A percentile compares a stretch with the other conserved stretches of the same genome.
Evolutionary conservation across 805 yeast genomes (phyloP).

Genomic region (Metschnikowia picachoensis): DNA sequence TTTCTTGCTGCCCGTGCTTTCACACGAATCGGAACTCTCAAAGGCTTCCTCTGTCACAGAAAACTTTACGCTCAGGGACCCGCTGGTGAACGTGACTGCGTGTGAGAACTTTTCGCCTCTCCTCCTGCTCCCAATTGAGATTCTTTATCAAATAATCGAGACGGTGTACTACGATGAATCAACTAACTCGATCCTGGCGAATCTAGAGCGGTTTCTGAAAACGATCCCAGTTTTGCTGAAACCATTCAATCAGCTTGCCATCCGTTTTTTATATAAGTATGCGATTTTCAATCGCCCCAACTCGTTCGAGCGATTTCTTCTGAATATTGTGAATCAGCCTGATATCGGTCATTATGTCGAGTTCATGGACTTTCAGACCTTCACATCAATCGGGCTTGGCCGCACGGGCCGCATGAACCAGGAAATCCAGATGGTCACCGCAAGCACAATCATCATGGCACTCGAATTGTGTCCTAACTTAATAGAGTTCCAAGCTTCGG

Average conservation of each 20-base stretch:
- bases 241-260: conserved; percentile 54
- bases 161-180: conserved; percentile 53
- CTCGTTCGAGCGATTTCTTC: conserved; percentile 67
- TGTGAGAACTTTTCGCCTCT: conserved; percentile 18
- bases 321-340: conserved; percentile 43
- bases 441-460: conserved; percentile 62
- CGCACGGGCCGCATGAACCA: conserved; percentile 86
- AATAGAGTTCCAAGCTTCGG: conserved; percentile 77
- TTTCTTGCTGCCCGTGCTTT: conserved; percentile 19
- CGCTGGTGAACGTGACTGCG: conserved; percentile 12
- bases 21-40: conserved; percentile 5
- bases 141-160: conserved; percentile 51
- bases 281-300: conserved; percentile 77
- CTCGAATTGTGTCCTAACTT: conserved; percentile 61
- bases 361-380: conserved; percentile 80
- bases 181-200: conserved; percentile 48
- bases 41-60: conserved; percentile 16
- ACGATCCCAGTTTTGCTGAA: conserved; percentile 54
- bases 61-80: conserved; percentile 17
- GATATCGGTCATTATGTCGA: conserved; percentile 60
- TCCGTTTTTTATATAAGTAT: conserved; percentile 59
- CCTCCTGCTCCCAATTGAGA: conserved; percentile 50
- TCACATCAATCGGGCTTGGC: conserved; percentile 86
- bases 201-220: conserved; percentile 47
- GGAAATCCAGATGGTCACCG: conserved; percentile 87